A percentile compares a stretch with the other conserved stretches of the same genome.
Evolutionary conservation across 2,329 filamentous ascomycete species (phyloP).

Genomic region (Pestalotiopsis sp.): DNA sequence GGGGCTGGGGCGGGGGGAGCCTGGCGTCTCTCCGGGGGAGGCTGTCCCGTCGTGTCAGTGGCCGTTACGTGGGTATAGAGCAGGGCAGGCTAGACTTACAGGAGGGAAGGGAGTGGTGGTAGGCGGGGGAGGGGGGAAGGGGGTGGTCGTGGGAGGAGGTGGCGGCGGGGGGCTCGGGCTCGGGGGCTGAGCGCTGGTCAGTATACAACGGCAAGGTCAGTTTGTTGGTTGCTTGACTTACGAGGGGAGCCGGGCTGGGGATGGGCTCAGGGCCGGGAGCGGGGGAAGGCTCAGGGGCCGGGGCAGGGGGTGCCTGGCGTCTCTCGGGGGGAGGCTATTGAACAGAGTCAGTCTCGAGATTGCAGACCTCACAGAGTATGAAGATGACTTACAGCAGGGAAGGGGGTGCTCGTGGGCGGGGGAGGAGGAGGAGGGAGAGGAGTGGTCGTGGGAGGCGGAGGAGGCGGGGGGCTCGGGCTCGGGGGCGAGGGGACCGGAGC

Average conservation of each 20-base stretch:
- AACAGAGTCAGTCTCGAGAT: not conserved
- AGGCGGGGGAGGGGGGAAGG: too few relatives aligned
- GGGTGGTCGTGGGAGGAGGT: not conserved
- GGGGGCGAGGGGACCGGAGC: too few relatives aligned
- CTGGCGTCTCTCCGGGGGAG: not conserved
- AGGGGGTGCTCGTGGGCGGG: not conserved
- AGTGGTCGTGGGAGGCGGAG: not conserved
- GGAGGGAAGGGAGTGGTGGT: not conserved
- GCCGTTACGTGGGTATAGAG: too few relatives aligned
- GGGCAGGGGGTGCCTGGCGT: not conserved
- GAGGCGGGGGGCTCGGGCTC: not conserved
- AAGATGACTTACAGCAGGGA: not conserved
- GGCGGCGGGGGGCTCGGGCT: not conserved
- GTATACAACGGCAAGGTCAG: not conserved
- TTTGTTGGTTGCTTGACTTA: too few relatives aligned
- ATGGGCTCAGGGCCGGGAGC: not conserved
- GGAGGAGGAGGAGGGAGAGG: not conserved
- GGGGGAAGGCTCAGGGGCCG: not conserved
- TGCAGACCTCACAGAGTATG: not conserved
- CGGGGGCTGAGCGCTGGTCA: not conserved
- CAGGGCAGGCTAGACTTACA: not conserved
- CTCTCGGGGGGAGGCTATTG: not conserved
- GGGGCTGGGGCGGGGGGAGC: not conserved
- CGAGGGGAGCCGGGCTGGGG: too few relatives aligned
- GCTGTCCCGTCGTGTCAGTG: not conserved